A percentile compares a stretch with the other conserved stretches of the same genome.
phyloP scores from a whole-genome alignment of 176 grass and related monocot genomes.

The Pharus latifolius region DNA sequence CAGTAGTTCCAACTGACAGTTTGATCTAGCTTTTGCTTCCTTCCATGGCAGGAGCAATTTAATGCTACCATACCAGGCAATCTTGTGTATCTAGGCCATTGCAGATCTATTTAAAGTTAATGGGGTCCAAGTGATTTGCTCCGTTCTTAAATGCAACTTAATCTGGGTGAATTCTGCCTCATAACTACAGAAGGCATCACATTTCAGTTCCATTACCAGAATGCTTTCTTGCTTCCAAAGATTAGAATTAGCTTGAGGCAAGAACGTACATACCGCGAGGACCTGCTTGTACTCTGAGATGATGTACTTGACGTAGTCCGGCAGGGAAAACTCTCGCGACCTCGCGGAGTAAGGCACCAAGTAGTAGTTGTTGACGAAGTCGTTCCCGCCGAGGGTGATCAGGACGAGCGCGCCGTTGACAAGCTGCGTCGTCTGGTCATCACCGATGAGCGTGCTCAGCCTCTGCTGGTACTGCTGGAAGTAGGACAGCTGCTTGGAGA shows the following conservation, averaged over 20 bases:
- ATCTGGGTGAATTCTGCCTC: no score
- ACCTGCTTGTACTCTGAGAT: slow-evolving; percentile 68
- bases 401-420: slow-evolving; percentile 49
- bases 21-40: no score
- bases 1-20: background rate
- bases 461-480: slow-evolving; percentile 81
- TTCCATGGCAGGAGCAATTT: no score
- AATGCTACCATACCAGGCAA: no score
- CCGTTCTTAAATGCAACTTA: no score
- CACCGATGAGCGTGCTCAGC: slow-evolving; percentile 34
- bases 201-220: no score
- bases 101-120: no score
- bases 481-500: slow-evolving; percentile 53
- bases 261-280: slow-evolving; percentile 26
- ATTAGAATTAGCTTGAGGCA: no score
- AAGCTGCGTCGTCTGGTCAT: background rate
- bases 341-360: slow-evolving; percentile 63
- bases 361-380: slow-evolving; percentile 99
- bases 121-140: no score
- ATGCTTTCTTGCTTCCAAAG: no score
- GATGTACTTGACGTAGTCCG: slow-evolving; percentile 61
- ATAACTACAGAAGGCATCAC: no score
- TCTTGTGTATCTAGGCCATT: no score
- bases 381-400: slow-evolving; percentile 84
- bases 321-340: slow-evolving; percentile 71